Evolutionary conservation across 805 yeast species (phyloP).

Genomic region (Kodamaea jinghongensis): DNA sequence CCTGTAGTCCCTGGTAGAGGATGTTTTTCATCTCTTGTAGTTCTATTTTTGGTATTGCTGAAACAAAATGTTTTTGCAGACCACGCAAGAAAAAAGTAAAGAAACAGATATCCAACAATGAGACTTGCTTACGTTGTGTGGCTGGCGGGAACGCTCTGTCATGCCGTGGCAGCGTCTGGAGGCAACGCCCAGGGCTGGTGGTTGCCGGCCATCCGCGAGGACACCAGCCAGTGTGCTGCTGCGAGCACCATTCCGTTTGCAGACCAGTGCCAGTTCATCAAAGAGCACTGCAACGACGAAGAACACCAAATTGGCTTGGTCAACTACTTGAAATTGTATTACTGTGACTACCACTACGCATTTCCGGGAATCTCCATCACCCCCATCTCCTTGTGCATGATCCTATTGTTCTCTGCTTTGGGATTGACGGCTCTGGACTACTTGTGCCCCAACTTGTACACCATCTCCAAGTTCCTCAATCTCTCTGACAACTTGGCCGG

Average conservation of each 20-base stretch:
- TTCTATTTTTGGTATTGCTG: no score
- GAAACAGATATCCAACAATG: background rate
- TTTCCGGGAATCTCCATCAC: slow-evolving; percentile 13
- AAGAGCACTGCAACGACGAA: slow-evolving; percentile 28
- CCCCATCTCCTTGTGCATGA: slow-evolving; percentile 21
- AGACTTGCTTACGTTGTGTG: no score
- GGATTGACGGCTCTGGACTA: slow-evolving; percentile 82
- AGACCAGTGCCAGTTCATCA: slow-evolving; percentile 34
- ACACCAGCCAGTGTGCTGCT: slow-evolving; percentile 3
- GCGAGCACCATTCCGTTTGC: slow-evolving; percentile 7
- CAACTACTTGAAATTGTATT: slow-evolving; percentile 37
- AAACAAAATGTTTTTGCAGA: no score
- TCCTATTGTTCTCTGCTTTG: slow-evolving; percentile 55
- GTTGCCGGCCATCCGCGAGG: background rate
- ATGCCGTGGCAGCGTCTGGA: no score
- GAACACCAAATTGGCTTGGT: slow-evolving; percentile 31
- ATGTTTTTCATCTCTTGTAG: no score
- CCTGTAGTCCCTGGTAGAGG: no score
- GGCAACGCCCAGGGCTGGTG: background rate
- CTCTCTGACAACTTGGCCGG: slow-evolving; percentile 81
- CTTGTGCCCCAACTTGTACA: slow-evolving; percentile 73
- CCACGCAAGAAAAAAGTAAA: no score
- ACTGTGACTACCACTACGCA: slow-evolving; percentile 20
- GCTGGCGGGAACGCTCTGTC: no score
- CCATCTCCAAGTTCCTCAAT: slow-evolving; percentile 58